Conservation (phyloP, 768 basidiomycete species). For the Collybia nuda region DNA sequence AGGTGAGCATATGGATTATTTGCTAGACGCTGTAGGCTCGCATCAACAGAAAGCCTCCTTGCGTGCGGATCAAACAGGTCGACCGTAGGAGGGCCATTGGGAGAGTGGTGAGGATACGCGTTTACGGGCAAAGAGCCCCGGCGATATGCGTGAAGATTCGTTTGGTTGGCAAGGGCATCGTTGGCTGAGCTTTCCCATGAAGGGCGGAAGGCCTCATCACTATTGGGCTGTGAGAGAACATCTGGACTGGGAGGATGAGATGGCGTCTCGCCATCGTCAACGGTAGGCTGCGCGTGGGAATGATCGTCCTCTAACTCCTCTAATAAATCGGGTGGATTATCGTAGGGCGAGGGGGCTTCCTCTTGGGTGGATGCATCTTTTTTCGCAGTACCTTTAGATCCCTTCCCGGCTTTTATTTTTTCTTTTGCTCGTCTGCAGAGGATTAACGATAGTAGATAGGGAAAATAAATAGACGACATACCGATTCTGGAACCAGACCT, state of each 20-base stretch:
- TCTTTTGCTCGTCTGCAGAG: constrained; percentile 75
- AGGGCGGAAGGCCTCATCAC: constrained; percentile 25
- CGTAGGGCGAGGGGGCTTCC: constrained; percentile 24
- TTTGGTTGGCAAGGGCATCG: constrained; percentile 18
- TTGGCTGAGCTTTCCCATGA: constrained; percentile 37
- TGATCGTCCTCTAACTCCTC: constrained; percentile 9
- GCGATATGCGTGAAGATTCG: constrained; percentile 32
- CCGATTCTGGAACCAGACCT: constrained; percentile 95
- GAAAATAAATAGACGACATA: constrained; percentile 24
- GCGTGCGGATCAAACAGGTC: constrained; percentile 42
- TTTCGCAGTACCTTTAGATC: constrained; percentile 29
- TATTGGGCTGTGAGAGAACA: constrained; percentile 36
- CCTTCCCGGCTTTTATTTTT: constrained; percentile 64
- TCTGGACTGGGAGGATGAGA: constrained; percentile 26
- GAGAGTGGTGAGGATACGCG: constrained; percentile 31
- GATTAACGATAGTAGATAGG: constrained; percentile 8
- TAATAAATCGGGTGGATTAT: constrained; percentile 12
- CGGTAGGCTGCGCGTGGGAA: constrained; percentile 1
- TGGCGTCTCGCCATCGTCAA: constrained; percentile 15
- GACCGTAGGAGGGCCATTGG: constrained; percentile 35
- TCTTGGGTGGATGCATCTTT: constrained; percentile 19
- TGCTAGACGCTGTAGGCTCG: constrained; percentile 49
- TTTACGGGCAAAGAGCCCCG: constrained; percentile 59
- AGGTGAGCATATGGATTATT: constrained; percentile 48
- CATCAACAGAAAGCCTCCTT: constrained; percentile 45